Evolutionary conservation across 148 eudicot genomes (phyloP).

Genomic region (Polygonum aviculare): DNA sequence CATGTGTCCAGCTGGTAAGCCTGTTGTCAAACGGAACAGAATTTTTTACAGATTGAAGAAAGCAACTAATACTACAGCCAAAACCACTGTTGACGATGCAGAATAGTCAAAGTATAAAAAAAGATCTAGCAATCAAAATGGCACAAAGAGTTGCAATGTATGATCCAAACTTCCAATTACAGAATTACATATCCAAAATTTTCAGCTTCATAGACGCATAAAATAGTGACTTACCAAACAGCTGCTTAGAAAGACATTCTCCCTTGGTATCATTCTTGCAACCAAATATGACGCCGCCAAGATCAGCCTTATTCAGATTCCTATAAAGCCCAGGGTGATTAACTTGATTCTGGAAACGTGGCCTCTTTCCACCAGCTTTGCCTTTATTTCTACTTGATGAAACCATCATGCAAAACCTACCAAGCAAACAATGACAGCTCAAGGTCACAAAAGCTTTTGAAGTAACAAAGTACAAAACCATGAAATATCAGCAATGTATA

Average conservation of each 20-base stretch:
- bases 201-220: background rate
- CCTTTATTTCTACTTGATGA: background rate
- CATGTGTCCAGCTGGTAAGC: constrained; percentile 47
- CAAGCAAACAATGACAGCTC: background rate
- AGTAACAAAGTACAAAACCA: background rate
- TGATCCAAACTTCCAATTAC: background rate
- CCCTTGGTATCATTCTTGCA: constrained; percentile 46
- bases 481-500: background rate
- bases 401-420: background rate
- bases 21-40: constrained; percentile 19
- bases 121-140: background rate
- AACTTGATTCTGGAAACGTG: background rate
- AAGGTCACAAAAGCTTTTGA: background rate
- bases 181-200: background rate
- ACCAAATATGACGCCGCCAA: constrained; percentile 83
- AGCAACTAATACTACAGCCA: background rate
- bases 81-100: background rate
- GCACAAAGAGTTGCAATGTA: background rate
- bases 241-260: constrained; percentile 68
- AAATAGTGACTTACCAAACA: constrained; percentile 53
- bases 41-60: background rate
- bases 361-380: background rate
- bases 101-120: background rate
- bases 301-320: constrained; percentile 42
- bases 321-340: constrained; percentile 14